These are phyloP conservation scores for Geotrichum klebahnii DNA, from an alignment of 1,139 yeast genomes.

Conservation along the genomic window DNA sequence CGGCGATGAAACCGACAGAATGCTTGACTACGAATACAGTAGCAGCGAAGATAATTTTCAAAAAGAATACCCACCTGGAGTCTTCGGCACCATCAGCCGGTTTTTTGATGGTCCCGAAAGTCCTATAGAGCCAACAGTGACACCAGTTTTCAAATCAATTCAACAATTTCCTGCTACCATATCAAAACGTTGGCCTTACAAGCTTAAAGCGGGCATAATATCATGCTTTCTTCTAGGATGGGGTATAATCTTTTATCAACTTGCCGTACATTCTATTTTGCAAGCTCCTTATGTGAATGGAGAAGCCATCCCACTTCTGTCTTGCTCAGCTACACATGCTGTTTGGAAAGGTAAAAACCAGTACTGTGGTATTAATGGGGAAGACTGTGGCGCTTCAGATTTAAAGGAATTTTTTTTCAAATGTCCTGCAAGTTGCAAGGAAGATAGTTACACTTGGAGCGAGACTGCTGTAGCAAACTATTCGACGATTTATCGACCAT, in stretches of 20 bases:
- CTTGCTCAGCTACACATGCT: constrained; percentile 37
- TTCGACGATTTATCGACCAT: constrained; percentile 65
- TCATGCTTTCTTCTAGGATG: constrained; percentile 25
- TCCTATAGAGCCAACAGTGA: constrained; percentile 17
- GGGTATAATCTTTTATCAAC: constrained; percentile 27
- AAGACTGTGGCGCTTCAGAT: constrained; percentile 46
- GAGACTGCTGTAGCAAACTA: constrained; percentile 71
- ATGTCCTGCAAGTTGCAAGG: constrained; percentile 86
- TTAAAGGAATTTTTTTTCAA: constrained; percentile 54
- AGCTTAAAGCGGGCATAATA: constrained; percentile 14
- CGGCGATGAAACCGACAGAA: not conserved
- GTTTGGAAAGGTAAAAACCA: constrained; percentile 72
- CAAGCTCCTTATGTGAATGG: constrained; percentile 31
- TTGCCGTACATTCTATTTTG: constrained; percentile 30
- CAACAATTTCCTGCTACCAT: constrained; percentile 20
- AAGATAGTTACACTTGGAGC: constrained; percentile 73
- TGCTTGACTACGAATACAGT: not conserved
- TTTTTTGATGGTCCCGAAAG: constrained; percentile 23
- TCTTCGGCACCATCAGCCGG: constrained; percentile 2
- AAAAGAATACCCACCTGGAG: not conserved
- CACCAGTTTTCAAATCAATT: constrained; percentile 15
- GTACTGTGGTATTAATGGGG: constrained; percentile 70
- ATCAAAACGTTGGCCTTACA: constrained; percentile 16
- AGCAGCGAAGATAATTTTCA: not conserved
- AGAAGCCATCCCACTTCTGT: constrained; percentile 26